Percentiles rank a stretch among this genome's conserved stretches.
Evolutionary conservation across 2,329 filamentous ascomycete species (phyloP).

Genomic region (Aspergillus hiratsukae): DNA sequence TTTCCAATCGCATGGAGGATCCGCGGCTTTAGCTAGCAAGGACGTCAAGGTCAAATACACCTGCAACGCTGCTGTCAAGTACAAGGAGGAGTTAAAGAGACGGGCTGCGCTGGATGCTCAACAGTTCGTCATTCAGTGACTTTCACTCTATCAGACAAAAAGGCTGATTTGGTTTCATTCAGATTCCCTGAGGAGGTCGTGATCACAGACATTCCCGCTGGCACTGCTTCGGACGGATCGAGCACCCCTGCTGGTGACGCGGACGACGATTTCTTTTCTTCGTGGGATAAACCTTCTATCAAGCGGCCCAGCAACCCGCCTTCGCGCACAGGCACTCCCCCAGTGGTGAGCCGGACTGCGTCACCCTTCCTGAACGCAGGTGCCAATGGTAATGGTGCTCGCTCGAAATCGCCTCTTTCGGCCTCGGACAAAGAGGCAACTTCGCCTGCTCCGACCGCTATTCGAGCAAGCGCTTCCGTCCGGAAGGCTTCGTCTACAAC

Average conservation of each 20-base stretch:
- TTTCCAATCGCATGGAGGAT: constrained; percentile 94
- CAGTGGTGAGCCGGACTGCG: constrained; percentile 70
- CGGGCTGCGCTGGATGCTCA: constrained; percentile 76
- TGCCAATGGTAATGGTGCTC: constrained; percentile 63
- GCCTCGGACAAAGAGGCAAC: constrained; percentile 48
- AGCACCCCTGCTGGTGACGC: constrained; percentile 76
- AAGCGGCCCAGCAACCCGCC: constrained; percentile 93
- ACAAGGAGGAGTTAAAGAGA: constrained; percentile 93
- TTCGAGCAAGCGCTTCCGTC: constrained; percentile 72
- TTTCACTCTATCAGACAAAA: constrained; percentile 2
- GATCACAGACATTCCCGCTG: constrained; percentile 66
- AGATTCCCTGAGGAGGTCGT: constrained; percentile 83
- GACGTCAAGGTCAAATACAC: constrained; percentile 97
- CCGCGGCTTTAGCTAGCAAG: constrained; percentile 90
- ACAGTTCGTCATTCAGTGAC: constrained; percentile 58
- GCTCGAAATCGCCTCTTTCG: constrained; percentile 77
- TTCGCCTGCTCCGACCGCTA: constrained; percentile 57
- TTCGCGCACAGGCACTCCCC: constrained; percentile 82
- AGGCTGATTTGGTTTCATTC: constrained; percentile 7
- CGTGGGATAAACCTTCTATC: constrained; percentile 96
- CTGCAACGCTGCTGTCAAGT: constrained; percentile 87
- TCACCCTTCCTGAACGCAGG: constrained; percentile 84
- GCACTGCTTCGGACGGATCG: constrained; percentile 58
- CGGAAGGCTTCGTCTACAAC: constrained; percentile 64
- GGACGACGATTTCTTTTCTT: constrained; percentile 95